Base-by-base conservation (phyloP, 495 filamentous ascomycete genomes). In the Trichocladium uniseriatum region DNA sequence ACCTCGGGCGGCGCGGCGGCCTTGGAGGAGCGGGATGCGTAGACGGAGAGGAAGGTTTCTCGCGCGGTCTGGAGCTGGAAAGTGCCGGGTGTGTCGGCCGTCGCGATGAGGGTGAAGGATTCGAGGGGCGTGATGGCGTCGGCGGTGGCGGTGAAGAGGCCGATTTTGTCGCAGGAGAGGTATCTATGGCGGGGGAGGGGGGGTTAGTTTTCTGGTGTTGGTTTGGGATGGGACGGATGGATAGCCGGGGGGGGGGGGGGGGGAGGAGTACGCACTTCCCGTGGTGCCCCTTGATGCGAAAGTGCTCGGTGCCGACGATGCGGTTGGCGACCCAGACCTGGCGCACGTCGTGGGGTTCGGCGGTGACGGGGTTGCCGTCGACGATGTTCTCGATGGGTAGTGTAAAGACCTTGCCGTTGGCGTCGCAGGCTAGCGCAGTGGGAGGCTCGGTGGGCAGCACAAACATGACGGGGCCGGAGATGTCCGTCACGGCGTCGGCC, bases 301-400 rank as follows among this genome's bases (percentile, higher is more conserved):
- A 81, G 24, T 71, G 65, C 51, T 94, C 88, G 9, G 82, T 87
- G 4, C 92, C 92, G 5, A 86, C 82, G 15, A 95, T 82, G 50
- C 74, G 73, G 53, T 86, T 94, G 45, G 87, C 90, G 46, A 96
- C 77, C 89, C 89, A 97, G 16, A 98, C 92, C 69, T 96, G 89
- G 52, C 90, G 73, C 18, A 97, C 87, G 65, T 95, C 87, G 58
- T 95, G 89, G 39, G 92, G 92, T 66, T 96, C 92, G 28, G 91
- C 88, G 4, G 80, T 94, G 14, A 69, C 51, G 5, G 85, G 79
- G 67, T 91, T 82, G 18, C 74, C 80, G 45, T 92, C 87, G 37
- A 91, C 69, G 19, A 94, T 80, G 60, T 94, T 94, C 69, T 90
- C 86, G 32, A 97, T 69, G 20, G 73, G 68, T 47, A 81, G 82